Evolutionary conservation across 176 grass and related monocot genomes (phyloP), one percentile per base, ranked within the genome.

Genomic region (Ensete glaucum): DNA sequence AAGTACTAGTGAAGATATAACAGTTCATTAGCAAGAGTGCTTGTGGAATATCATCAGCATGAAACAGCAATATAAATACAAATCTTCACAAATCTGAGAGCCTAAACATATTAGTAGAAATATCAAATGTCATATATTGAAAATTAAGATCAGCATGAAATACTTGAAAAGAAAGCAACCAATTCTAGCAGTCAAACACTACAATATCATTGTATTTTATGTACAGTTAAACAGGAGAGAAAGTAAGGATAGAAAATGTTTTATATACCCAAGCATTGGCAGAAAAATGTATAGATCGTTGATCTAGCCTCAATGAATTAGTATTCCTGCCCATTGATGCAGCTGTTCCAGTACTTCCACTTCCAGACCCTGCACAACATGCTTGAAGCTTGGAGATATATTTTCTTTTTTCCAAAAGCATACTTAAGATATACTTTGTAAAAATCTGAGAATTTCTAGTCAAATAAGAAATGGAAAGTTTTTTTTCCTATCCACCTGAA

Each of bases 231-330:
- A 17, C 9, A 70, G 13, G 43, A 24, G 54, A 53, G 75, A 34
- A 34, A 34, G 29, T 34, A 5, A 34, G 29, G 29, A 34, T 34
- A 34, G 29, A 22, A 77, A 69, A 13, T 76, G 67, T 8, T 50
- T 52, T 77, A 29, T 77, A 78, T 99, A 99, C 96, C 96, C 96
- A 99, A 85, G 90, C 90, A 88, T 71, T 86, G 62, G 91, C 69
- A 51, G 91, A 85, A 85, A 99, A 91, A 79, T 89, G 84, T 72
- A 99, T 89, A 78, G 88, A 88, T 69, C 80, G 85, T 71, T 74
- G 77, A 81, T 99, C 86, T 78, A 99, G 84, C 72, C 82, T 87
- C 69, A 90, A 64, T 62, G 90, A 86, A 80, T 80, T 85, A 82
- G 88, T 74, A 77, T 80, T 60, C 66, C 74, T 85, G 17, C 80